phyloP scores from a whole-genome alignment of 768 basidiomycete species.

The Termitomyces sp. region DNA sequence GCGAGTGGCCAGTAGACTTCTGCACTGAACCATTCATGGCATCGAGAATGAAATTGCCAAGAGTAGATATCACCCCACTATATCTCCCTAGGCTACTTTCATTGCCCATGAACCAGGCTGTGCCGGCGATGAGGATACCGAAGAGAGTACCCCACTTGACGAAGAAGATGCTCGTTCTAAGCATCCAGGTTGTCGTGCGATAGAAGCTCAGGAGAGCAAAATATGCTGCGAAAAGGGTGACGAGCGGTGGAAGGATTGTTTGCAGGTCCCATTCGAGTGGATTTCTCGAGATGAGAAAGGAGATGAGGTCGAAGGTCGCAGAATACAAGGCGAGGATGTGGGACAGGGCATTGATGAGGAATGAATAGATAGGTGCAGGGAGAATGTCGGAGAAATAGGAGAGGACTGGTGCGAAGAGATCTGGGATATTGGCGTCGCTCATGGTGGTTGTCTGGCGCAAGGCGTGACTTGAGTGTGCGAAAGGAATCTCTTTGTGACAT shows the following conservation, averaged over 20 bases:
- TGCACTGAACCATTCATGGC: constrained; percentile 35
- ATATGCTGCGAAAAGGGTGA: constrained; percentile 70
- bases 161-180: constrained; percentile 64
- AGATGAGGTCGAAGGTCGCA: constrained; percentile 43
- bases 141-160: constrained; percentile 75
- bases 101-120: constrained; percentile 50
- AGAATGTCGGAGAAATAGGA: constrained; percentile 50
- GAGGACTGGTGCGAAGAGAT: constrained; percentile 50
- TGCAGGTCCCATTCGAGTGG: constrained; percentile 66
- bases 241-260: constrained; percentile 66
- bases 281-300: constrained; percentile 43
- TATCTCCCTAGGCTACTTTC: constrained; percentile 31
- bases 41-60: constrained; percentile 40
- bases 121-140: constrained; percentile 45
- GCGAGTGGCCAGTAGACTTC: constrained; percentile 22
- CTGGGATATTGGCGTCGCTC: constrained; percentile 34
- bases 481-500: neutral
- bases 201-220: constrained; percentile 74
- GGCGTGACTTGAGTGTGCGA: neutral
- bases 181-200: constrained; percentile 73
- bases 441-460: constrained; percentile 15
- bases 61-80: constrained; percentile 33
- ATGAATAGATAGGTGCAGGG: constrained; percentile 51
- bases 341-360: constrained; percentile 48
- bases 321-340: constrained; percentile 48